Conservation (phyloP, 2,329 filamentous ascomycete species). For the Talaromyces albobiverticillius region DNA sequence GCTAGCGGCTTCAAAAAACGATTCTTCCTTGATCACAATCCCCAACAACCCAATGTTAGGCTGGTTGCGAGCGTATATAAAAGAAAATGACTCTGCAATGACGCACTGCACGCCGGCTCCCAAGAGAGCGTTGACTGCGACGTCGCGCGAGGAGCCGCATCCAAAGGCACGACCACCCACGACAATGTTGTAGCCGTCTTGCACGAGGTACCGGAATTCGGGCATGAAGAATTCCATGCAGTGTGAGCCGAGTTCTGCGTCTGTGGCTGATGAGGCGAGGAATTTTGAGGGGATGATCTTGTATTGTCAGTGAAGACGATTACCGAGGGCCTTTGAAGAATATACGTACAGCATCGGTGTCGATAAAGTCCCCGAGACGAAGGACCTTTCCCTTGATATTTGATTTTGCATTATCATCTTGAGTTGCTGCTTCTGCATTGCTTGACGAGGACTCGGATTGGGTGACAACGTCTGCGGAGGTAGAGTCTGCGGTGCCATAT, state of each 20-base stretch:
- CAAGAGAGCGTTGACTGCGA: conserved; percentile 41
- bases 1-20: conserved; percentile 34
- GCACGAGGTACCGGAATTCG: conserved; percentile 36
- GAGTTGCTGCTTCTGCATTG: too few relatives aligned
- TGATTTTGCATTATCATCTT: too few relatives aligned
- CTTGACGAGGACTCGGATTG: too few relatives aligned
- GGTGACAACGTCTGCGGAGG: background rate
- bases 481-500: background rate
- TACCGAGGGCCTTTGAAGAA: background rate
- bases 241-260: conserved; percentile 36
- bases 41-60: conserved; percentile 45
- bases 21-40: conserved; percentile 37
- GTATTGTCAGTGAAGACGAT: background rate
- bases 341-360: conserved; percentile 38
- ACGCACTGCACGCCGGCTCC: conserved; percentile 41
- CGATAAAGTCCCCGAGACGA: conserved; percentile 44
- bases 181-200: conserved; percentile 36
- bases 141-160: conserved; percentile 44
- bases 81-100: conserved; percentile 45
- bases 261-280: conserved; percentile 26
- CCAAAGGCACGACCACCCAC: conserved; percentile 48
- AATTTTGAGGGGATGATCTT: conserved; percentile 40
- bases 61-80: conserved; percentile 48
- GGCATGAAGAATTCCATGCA: conserved; percentile 42
- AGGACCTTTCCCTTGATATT: conserved; percentile 36